A percentile compares a stretch with the other conserved stretches of the same genome.
Evolutionary conservation across 371 early-diverging fungal genomes (phyloP).

Genomic region (Lichtheimia ramosa): DNA sequence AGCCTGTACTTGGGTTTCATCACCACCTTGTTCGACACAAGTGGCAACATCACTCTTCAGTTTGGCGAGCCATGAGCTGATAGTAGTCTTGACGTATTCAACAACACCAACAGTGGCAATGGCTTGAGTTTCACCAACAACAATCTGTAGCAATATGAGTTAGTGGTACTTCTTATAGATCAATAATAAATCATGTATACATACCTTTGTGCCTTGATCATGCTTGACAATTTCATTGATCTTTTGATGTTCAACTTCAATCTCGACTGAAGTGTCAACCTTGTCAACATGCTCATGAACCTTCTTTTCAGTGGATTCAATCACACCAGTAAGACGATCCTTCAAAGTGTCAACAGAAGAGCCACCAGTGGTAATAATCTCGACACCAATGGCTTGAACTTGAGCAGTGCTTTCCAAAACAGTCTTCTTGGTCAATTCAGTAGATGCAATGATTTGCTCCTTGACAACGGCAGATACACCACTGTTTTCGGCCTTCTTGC

Average conservation of each 20-base stretch:
- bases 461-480: slow-evolving; percentile 3
- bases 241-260: slow-evolving; percentile 7
- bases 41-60: slow-evolving; percentile 9
- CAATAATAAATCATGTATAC: too few species aligned
- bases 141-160: too few species aligned
- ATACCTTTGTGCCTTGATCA: too few species aligned
- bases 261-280: slow-evolving; percentile 1
- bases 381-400: slow-evolving; percentile 13
- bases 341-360: not conserved
- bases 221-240: too few species aligned
- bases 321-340: slow-evolving; percentile 24
- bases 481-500: slow-evolving; percentile 10
- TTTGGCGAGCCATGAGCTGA: slow-evolving; percentile 30
- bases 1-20: not conserved
- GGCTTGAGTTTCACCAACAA: too few species aligned
- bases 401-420: slow-evolving; percentile 9
- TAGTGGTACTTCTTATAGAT: not conserved
- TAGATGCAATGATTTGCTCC: slow-evolving; percentile 2
- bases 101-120: slow-evolving; percentile 18
- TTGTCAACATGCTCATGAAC: slow-evolving; percentile 21
- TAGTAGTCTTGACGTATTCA: slow-evolving; percentile 23
- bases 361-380: slow-evolving; percentile 4
- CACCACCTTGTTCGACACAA: not conserved
- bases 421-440: slow-evolving; percentile 7
- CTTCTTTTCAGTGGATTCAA: slow-evolving; percentile 24